phyloP scores from a whole-genome alignment of 164 flowering plant species.

The Vitis cinerea region DNA sequence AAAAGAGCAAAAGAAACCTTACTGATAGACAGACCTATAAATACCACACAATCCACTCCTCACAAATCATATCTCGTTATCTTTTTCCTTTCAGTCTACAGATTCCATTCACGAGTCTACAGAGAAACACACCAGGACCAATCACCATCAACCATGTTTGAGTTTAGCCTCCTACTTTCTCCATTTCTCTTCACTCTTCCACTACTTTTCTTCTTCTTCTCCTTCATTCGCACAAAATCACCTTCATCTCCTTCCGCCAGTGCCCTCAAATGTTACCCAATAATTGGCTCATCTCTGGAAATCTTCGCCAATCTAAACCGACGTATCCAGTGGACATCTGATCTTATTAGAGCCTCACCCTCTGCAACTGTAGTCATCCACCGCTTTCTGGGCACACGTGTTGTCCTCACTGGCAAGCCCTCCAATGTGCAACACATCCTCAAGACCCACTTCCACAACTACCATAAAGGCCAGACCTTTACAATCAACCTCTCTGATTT shows the following conservation, averaged over 20 bases:
- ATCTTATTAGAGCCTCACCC: slow-evolving; percentile 31
- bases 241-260: slow-evolving; percentile 11
- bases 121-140: too few relatives aligned
- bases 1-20: too few relatives aligned
- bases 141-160: neutral
- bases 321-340: slow-evolving; percentile 30
- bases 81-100: too few relatives aligned
- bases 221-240: neutral
- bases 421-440: slow-evolving; percentile 54
- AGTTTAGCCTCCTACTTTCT: neutral
- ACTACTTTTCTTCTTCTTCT: neutral
- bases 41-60: too few relatives aligned
- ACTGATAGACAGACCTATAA: too few relatives aligned
- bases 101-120: too few relatives aligned
- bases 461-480: slow-evolving; percentile 36
- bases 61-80: too few relatives aligned
- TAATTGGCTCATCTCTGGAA: slow-evolving; percentile 33
- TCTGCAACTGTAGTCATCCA: slow-evolving; percentile 34
- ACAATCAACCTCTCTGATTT: slow-evolving; percentile 22
- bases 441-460: slow-evolving; percentile 36
- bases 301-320: slow-evolving; percentile 14
- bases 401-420: slow-evolving; percentile 48
- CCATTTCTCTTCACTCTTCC: neutral
- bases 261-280: slow-evolving; percentile 29
- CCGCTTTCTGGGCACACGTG: slow-evolving; percentile 18